phyloP scores from a whole-genome alignment of 345 rosid species.

The Sisymbrium irio region DNA sequence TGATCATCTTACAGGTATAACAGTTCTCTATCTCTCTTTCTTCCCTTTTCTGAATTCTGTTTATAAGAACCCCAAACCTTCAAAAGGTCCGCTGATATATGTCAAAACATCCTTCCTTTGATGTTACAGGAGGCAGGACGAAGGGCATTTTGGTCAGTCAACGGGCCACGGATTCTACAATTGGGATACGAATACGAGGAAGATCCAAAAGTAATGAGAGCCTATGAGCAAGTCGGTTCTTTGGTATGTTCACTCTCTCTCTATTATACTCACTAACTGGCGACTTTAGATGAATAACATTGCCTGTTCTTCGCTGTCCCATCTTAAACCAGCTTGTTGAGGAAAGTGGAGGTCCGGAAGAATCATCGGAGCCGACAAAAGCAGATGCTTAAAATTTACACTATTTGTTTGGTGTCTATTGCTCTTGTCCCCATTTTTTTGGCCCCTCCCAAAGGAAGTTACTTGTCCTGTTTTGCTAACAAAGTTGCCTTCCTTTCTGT shows the following conservation, averaged over 20 bases:
- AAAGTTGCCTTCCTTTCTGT: not conserved
- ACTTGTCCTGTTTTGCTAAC: not conserved
- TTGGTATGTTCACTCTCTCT: conserved; percentile 46
- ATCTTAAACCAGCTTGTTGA: conserved; percentile 52
- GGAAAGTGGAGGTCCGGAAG: conserved; percentile 43
- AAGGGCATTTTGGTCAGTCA: conserved; percentile 85
- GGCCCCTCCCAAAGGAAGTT: not conserved
- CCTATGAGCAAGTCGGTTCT: conserved; percentile 80
- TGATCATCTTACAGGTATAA: conserved; percentile 70
- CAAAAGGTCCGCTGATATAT: not conserved
- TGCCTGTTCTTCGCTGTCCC: not conserved
- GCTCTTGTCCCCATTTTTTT: conserved; percentile 2
- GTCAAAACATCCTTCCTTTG: not conserved
- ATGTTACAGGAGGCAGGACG: conserved; percentile 70
- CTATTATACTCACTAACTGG: not conserved
- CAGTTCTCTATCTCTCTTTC: not conserved
- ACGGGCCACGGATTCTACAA: conserved; percentile 81
- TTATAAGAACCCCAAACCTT: not conserved
- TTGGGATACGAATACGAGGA: conserved; percentile 86
- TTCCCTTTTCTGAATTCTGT: not conserved
- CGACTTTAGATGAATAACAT: not conserved
- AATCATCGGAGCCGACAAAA: conserved; percentile 39
- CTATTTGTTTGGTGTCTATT: not conserved
- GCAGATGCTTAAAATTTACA: conserved; percentile 22
- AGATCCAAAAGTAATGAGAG: conserved; percentile 88